Conservation (phyloP, 164 flowering plant species). For the Vitis rotundifolia region DNA sequence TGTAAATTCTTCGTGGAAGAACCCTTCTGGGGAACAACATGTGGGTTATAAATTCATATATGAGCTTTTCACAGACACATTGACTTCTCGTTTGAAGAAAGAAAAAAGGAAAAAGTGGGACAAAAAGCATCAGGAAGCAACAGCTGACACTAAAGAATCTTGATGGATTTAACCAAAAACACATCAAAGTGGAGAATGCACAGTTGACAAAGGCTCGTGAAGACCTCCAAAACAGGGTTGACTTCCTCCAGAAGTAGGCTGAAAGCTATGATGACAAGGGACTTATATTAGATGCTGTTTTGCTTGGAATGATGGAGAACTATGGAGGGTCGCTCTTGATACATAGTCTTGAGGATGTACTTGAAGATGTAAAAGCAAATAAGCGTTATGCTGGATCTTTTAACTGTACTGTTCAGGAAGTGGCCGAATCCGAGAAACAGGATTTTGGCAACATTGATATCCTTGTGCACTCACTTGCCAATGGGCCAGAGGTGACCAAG, state of each 20-base stretch:
- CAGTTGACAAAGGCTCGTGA: slow-evolving; percentile 67
- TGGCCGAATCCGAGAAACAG: slow-evolving; percentile 74
- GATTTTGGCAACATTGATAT: slow-evolving; percentile 98
- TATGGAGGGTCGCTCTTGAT: slow-evolving; percentile 97
- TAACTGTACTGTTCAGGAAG: slow-evolving; percentile 97
- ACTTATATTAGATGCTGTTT: slow-evolving; percentile 94
- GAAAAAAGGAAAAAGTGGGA: slow-evolving; percentile 96
- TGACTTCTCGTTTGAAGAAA: slow-evolving; percentile 88
- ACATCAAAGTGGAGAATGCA: slow-evolving; percentile 60
- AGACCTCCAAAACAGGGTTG: slow-evolving; percentile 84
- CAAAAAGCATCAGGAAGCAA: slow-evolving; percentile 84
- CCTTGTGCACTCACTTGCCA: slow-evolving; percentile 97
- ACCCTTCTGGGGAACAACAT: slow-evolving; percentile 94
- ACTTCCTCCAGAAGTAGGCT: slow-evolving; percentile 70
- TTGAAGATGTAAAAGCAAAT: slow-evolving; percentile 80
- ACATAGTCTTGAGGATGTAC: slow-evolving; percentile 91
- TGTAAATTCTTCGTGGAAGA: slow-evolving; percentile 82
- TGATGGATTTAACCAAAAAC: slow-evolving; percentile 82
- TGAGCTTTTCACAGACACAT: slow-evolving; percentile 75
- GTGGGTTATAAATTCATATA: slow-evolving; percentile 86
- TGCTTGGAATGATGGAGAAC: slow-evolving; percentile 96
- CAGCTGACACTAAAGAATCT: slow-evolving; percentile 80
- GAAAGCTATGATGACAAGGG: slow-evolving; percentile 94
- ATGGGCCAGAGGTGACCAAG: slow-evolving; percentile 98
- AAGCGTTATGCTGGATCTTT: slow-evolving; percentile 90